Evolutionary conservation across 2,329 filamentous ascomycete species (phyloP).

Genomic region (Claviceps purpurea): DNA sequence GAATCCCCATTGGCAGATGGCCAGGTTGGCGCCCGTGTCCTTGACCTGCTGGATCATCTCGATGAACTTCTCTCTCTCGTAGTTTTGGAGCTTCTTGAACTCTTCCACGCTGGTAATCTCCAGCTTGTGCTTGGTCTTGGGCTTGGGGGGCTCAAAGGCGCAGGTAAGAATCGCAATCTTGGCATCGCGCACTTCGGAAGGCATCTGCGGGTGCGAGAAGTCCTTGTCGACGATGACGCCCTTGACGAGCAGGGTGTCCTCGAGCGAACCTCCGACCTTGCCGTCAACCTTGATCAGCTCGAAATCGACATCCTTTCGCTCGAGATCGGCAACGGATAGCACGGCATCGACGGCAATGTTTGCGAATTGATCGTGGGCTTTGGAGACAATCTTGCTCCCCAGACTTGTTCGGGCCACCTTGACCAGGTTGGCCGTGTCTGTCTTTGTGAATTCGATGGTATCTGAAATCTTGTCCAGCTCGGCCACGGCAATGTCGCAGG

Average conservation of each 20-base stretch:
- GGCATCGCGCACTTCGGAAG: constrained; percentile 83
- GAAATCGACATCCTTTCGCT: constrained; percentile 95
- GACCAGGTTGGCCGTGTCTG: constrained; percentile 72
- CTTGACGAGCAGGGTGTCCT: constrained; percentile 90
- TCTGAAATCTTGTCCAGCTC: constrained; percentile 92
- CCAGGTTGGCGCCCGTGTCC: constrained; percentile 89
- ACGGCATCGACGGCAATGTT: constrained; percentile 96
- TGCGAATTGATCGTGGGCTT: constrained; percentile 95
- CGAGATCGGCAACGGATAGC: constrained; percentile 86
- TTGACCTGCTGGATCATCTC: constrained; percentile 99
- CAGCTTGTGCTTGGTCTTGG: constrained; percentile 98
- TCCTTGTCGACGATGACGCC: constrained; percentile 99
- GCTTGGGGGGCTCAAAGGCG: constrained; percentile 96
- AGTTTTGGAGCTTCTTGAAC: constrained; percentile 93
- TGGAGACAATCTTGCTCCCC: constrained; percentile 98
- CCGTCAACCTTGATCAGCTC: constrained; percentile 99
- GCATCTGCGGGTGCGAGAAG: constrained; percentile 99
- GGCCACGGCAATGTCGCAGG: constrained; percentile 88
- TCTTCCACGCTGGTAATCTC: constrained; percentile 96
- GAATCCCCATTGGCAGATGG: constrained; percentile 99
- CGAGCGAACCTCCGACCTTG: constrained; percentile 86
- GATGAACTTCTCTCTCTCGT: constrained; percentile 90
- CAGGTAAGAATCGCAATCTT: constrained; percentile 97
- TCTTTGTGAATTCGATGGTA: constrained; percentile 69
- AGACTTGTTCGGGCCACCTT: constrained; percentile 93